These are phyloP conservation scores for Brassica incana DNA, from an alignment of 345 rosid species.

Conservation along the genomic window DNA sequence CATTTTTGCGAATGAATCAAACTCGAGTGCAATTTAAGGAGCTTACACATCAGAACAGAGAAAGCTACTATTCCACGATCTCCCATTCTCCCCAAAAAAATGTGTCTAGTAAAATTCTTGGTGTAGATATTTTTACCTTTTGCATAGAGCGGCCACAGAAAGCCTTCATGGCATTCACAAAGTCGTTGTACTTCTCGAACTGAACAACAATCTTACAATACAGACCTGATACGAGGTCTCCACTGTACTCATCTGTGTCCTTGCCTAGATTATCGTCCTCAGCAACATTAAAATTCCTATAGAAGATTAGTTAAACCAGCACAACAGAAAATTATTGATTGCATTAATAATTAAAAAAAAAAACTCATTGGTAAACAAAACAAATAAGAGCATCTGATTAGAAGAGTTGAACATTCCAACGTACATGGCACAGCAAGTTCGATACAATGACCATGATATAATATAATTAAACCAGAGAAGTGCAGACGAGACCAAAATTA, in stretches of 20 bases:
- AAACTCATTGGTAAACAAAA: slow-evolving; percentile 13
- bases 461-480: neutral
- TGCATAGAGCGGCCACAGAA: slow-evolving; percentile 79
- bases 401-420: neutral
- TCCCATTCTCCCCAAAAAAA: neutral
- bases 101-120: slow-evolving; percentile 7
- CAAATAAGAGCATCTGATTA: neutral
- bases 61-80: neutral
- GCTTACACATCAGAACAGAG: neutral
- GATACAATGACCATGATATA: neutral
- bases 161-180: slow-evolving; percentile 70
- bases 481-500: neutral
- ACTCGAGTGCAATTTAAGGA: neutral
- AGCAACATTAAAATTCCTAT: slow-evolving; percentile 83
- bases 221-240: slow-evolving; percentile 71
- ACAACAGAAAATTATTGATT: slow-evolving; percentile 18
- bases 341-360: neutral
- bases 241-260: slow-evolving; percentile 50
- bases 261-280: slow-evolving; percentile 72
- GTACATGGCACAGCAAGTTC: slow-evolving; percentile 5
- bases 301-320: slow-evolving; percentile 34
- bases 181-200: slow-evolving; percentile 74
- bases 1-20: neutral
- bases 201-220: slow-evolving; percentile 88
- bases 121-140: slow-evolving; percentile 50